Base-by-base conservation (phyloP, 805 yeast species). In the Deakozyma indianensis region DNA sequence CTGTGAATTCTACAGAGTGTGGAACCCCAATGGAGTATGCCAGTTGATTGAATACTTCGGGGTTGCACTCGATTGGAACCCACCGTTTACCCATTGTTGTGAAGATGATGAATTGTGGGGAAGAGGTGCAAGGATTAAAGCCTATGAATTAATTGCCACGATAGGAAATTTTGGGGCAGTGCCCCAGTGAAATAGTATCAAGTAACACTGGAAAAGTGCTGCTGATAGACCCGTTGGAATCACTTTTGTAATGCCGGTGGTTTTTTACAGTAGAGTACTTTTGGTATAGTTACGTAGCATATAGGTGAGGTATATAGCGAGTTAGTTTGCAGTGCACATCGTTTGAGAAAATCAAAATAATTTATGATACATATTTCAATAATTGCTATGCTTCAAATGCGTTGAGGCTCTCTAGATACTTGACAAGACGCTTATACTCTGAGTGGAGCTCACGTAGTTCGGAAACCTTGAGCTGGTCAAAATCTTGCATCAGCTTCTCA, bases 51-150 rank as follows among this genome's bases (percentile, higher is more conserved):
- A 90, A 88, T 4, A 90, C 77, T 7, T 72, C 80, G 0, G 98
- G 98, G 54, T 87, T 85, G 4, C 94, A 83, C 59, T 92, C 98
- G 27, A 90, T 64, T 2, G 97, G 97, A 11, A 87, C 78, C 15
- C 84, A 58, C 1, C 45, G 50, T 43, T 56, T 58, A 35, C 32
- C 43, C 35, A 35, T 43, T 5, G 5, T 23, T 9, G 9, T 29
- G 29, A 23, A 18, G 23, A 21, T 18, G 18, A 40, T 40, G 22
- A 16, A 23, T 41, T 14, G 42, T 11, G 35, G 18, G 35, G n/a
- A 15, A 16, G 38, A 22, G 38, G 9, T 5, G 9, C 24, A 7
- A 40, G n/a, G n/a, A 22, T 41, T 11, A n/a, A 41, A n/a, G 28
- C n/a, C n/a, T n/a, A n/a, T n/a, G n/a, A n/a, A n/a, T n/a, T n/a